Evolutionary conservation across 2,329 filamentous ascomycete genomes (phyloP), one percentile per base, ranked within the genome.

Genomic region (Plectosphaerella cucumerina): DNA sequence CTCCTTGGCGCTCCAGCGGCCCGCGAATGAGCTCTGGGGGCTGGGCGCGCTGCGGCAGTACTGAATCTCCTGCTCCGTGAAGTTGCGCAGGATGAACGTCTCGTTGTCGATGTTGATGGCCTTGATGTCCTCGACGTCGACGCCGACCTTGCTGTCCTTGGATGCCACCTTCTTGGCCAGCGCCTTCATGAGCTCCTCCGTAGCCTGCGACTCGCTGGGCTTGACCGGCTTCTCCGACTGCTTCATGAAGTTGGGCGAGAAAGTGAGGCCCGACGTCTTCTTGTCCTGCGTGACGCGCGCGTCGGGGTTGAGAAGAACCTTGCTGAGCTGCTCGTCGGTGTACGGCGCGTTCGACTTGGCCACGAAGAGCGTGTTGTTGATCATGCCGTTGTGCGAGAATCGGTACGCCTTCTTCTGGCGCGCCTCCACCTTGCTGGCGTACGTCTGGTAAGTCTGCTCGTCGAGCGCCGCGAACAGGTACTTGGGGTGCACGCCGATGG

Each of bases 361-460:
- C 56, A 96, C 91, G 73, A 99, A 99, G 70, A 99, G 82, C 58
- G 85, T 90, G 80, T 99, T 97, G 80, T 96, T 97, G 80, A 97
- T 92, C 69, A 99, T 80, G 56, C 93, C 92, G 63, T 96, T 96
- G 77, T 99, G 95, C 85, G 95, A 96, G 84, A 90, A 97, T 58
- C 94, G 85, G 80, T 99, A 99, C 0, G 94, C 90, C 78, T 93
- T 97, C 90, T 97, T 97, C 73, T 99, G 95, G 57, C 94, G 85
- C 37, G 90, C 86, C 64, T 90, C 87, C 17, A 97, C 90, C 81
- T 96, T 97, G 65, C 77, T 74, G 67, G 86, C 87, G 81, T 99
- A 99, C 51, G 83, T 76, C 53, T 83, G 74, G 72, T 90, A 99
- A 48, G 89, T 87, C 45, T 85, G 76, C 72, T 93, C 82, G 65